Evolutionary conservation across 2,329 filamentous ascomycete genomes (phyloP).

Genomic region (Colletotrichum nymphaeae): DNA sequence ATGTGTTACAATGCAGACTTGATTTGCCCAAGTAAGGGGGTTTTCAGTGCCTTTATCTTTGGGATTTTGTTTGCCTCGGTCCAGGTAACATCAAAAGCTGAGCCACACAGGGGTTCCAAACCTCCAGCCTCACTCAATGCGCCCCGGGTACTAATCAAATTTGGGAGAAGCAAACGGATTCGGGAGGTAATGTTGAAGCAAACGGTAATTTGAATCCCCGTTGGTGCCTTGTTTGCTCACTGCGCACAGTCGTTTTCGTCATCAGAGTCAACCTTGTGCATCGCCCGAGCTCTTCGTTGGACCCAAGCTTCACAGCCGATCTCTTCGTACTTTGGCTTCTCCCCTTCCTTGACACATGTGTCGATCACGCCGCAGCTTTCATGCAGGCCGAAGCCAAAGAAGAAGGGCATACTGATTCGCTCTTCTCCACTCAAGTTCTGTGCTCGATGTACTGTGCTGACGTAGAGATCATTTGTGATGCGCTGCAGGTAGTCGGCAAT

Average conservation of each 20-base stretch:
- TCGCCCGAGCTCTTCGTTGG: slow-evolving; percentile 45
- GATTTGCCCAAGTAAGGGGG: background rate
- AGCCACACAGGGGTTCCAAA: background rate
- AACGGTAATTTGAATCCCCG: background rate
- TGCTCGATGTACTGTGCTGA: slow-evolving; percentile 61
- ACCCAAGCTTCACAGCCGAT: slow-evolving; percentile 54
- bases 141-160: background rate
- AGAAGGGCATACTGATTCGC: slow-evolving; percentile 58
- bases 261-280: slow-evolving; percentile 42
- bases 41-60: background rate
- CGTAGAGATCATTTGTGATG: slow-evolving; percentile 61
- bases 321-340: slow-evolving; percentile 50
- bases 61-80: background rate
- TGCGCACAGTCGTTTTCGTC: slow-evolving; percentile 2
- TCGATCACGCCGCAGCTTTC: slow-evolving; percentile 55
- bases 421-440: slow-evolving; percentile 53
- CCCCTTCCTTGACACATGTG: slow-evolving; percentile 48
- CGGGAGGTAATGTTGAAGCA: background rate
- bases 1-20: background rate
- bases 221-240: background rate
- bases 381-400: slow-evolving; percentile 55
- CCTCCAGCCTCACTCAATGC: background rate
- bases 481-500: slow-evolving; percentile 63
- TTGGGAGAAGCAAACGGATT: background rate
- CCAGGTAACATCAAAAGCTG: background rate